Evolutionary conservation across 305 asterid species (phyloP), one percentile per base, ranked within the genome.

Genomic region (Fraxinus ornus): DNA sequence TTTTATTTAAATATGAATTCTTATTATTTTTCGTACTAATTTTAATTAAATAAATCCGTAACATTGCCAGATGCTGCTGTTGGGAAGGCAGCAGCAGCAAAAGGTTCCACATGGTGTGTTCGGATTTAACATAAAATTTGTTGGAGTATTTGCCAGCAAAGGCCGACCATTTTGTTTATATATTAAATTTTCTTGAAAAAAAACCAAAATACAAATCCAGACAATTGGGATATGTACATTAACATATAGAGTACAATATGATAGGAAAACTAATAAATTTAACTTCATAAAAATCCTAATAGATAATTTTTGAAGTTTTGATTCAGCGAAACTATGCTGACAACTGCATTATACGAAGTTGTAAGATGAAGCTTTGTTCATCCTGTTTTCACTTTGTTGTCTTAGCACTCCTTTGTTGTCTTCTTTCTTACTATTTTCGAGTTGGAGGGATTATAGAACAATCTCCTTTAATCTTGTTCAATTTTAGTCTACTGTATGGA

Each of bases 81-180:
- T 70, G 44, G 57, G 83, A 72, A 82, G 75, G 84, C 87, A 72
- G 68, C 71, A 36, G 44, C 57, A 19, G 4, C 19, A 22, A 35
- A 60, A 12, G 41, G 47, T 72, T 84, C 87, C 88, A 87, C 90
- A 83, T 87, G 90, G 88, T 82, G 80, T 85, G 88, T 75, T 85
- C 81, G 79, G 84, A 75, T 83, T 79, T 44, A 76, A 77, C 79
- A 39, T 80, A 75, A 76, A 70, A 55, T 66, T 41, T 78, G 74
- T 75, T 68, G 33, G 80, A 70, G n/a, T 44, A 28, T 75, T 64
- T 41, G 76, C 71, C 66, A 64, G 55, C 75, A 76, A 66, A 32
- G 32, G 7, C 78, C 81, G 80, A 76, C 81, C 72, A 13, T 62
- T 76, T 66, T 76, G 5, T 75, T 75, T 49, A 7, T 68, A 82